Evolutionary conservation across 768 basidiomycete genomes (phyloP).

Genomic region (Russula sp.): DNA sequence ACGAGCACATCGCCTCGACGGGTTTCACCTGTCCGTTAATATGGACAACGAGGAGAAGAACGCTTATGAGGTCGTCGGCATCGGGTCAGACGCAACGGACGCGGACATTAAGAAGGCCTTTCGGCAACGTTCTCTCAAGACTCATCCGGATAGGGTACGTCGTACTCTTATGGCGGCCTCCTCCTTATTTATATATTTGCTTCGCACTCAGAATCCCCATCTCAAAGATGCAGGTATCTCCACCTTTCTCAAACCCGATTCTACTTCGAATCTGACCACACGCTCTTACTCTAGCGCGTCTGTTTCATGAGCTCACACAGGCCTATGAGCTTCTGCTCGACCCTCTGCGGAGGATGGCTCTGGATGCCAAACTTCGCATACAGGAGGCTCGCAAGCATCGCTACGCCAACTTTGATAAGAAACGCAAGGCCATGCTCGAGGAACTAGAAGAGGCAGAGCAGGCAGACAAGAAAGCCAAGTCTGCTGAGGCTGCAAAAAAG

Average conservation of each 20-base stretch:
- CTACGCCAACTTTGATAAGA: slow-evolving; percentile 63
- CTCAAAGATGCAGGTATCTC: slow-evolving; percentile 69
- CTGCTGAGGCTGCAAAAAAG: slow-evolving; percentile 58
- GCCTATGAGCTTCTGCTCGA: slow-evolving; percentile 80
- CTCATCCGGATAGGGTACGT: slow-evolving; percentile 78
- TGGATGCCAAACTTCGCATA: slow-evolving; percentile 73
- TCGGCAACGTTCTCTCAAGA: slow-evolving; percentile 72
- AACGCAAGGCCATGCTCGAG: slow-evolving; percentile 67
- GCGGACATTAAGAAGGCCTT: slow-evolving; percentile 77
- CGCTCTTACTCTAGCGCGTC: slow-evolving; percentile 33
- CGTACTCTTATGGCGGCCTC: neutral
- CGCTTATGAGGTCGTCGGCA: slow-evolving; percentile 65
- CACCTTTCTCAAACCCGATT: neutral
- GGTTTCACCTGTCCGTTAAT: neutral
- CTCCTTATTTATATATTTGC: slow-evolving; percentile 16
- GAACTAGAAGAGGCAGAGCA: slow-evolving; percentile 74
- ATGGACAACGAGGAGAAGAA: slow-evolving; percentile 46
- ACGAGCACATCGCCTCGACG: neutral
- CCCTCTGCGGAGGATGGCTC: slow-evolving; percentile 66
- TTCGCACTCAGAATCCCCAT: slow-evolving; percentile 54
- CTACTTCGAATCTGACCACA: slow-evolving; percentile 33
- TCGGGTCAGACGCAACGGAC: slow-evolving; percentile 62
- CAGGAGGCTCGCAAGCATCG: slow-evolving; percentile 63
- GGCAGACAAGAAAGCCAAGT: slow-evolving; percentile 64
- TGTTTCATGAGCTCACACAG: slow-evolving; percentile 80